phyloP scores from a whole-genome alignment of 345 rosid species.

The Orychophragmus violaceus region DNA sequence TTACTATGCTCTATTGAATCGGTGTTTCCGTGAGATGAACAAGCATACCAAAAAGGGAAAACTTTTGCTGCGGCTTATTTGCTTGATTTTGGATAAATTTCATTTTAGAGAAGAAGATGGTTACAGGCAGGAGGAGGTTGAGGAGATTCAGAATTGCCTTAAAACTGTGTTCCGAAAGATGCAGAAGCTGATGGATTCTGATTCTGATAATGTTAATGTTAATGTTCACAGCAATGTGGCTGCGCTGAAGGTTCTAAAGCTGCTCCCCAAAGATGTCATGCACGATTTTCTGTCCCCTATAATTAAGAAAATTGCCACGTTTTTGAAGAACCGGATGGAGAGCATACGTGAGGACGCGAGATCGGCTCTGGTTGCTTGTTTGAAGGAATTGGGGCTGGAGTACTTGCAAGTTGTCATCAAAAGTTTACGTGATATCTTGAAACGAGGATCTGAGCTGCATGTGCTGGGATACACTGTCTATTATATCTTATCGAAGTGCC shows the following conservation, averaged over 20 bases:
- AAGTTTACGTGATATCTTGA: conserved; percentile 60
- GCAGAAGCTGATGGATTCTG: conserved; percentile 54
- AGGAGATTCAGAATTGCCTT: conserved; percentile 37
- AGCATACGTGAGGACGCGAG: conserved; percentile 77
- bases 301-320: conserved; percentile 59
- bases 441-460: conserved; percentile 81
- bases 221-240: conserved; percentile 60
- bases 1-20: conserved; percentile 54
- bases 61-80: conserved; percentile 55
- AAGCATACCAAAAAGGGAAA: conserved; percentile 57
- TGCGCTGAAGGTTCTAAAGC: conserved; percentile 75
- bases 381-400: conserved; percentile 87
- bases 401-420: conserved; percentile 59
- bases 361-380: conserved; percentile 72
- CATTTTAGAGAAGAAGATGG: conserved; percentile 41
- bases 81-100: conserved; percentile 70
- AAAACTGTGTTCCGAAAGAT: conserved; percentile 24
- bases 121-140: conserved; percentile 32
- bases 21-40: conserved; percentile 71
- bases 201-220: conserved; percentile 63
- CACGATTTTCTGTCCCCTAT: conserved; percentile 57
- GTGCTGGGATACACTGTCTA: conserved; percentile 74
- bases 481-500: conserved; percentile 54
- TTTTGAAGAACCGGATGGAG: conserved; percentile 62
- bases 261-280: conserved; percentile 73